These are phyloP conservation scores for Rhizopus delemar DNA, from an alignment of 371 early-diverging fungal genomes.

Conservation along the genomic window DNA sequence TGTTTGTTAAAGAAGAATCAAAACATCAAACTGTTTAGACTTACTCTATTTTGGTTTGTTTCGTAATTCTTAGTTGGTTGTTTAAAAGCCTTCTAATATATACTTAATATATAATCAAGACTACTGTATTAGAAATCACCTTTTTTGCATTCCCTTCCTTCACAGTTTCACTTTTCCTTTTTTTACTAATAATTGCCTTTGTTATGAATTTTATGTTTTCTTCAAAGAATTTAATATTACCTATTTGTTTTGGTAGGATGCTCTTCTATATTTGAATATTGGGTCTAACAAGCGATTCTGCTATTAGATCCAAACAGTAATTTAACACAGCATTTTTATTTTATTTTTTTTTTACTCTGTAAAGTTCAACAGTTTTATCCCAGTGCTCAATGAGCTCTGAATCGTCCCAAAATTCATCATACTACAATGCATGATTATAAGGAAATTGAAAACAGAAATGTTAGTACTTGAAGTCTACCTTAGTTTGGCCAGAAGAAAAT, in stretches of 20 bases:
- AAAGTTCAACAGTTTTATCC: conserved; percentile 25
- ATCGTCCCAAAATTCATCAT: conserved; percentile 29
- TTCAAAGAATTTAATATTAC: background rate
- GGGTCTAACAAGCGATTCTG: background rate
- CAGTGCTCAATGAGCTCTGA: conserved; percentile 33
- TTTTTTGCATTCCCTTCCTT: background rate
- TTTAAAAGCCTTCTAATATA: no score
- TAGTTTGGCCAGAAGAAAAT: conserved; percentile 16
- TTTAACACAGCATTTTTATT: background rate
- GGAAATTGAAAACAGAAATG: background rate
- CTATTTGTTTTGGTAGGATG: background rate
- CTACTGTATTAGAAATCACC: background rate
- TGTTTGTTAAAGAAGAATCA: background rate
- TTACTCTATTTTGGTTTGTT: no score
- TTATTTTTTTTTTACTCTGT: conserved; percentile 18
- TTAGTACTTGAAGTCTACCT: background rate
- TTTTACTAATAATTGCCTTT: background rate
- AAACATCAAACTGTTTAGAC: no score
- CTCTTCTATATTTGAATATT: background rate
- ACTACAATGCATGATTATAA: conserved; percentile 4
- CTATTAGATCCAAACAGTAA: background rate
- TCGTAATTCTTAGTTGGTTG: no score
- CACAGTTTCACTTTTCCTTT: background rate
- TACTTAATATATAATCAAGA: no score
- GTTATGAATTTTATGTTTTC: background rate